Evolutionary conservation across 495 filamentous ascomycete species (phyloP), one percentile per base, ranked within the genome.

Genomic region (Articulospora tetracladia): DNA sequence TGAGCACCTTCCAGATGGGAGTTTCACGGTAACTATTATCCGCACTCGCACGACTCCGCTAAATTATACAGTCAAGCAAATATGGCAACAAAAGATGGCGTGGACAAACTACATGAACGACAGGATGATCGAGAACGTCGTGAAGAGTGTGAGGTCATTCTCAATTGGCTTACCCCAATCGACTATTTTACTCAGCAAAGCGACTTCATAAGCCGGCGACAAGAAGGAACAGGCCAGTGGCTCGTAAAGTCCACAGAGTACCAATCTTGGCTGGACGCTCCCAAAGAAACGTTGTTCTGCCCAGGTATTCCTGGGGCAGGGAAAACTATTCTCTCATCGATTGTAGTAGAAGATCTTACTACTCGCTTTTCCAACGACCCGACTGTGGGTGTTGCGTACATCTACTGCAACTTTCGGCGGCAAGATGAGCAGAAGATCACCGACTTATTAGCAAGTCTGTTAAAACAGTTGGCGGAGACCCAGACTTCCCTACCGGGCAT

Each of bases 381-480:
- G 1, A 54, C 57, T n/a, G 46, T 72, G 51, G 68, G 68, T 10
- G 53, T 81, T 41, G 72, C 72, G 3, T 77, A 70, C 51, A 8
- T 78, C 51, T 81, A 72, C 57, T 79, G 68, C 63, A 72, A 70
- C 49, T 79, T 69, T 55, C 64, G 69, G 26, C 52, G 58, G 13
- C 66, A 73, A 53, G 25, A 53, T 20, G 25, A 53, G 17, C 74
- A 78, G 63, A 74, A 57, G 7, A 48, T 60, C 1, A 22, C 46
- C 4, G 51, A 61, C 25, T 52, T 79, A 20, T 60, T 78, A 7
- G 63, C 60, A 30, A 71, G 65, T 41, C 39, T 81, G 8, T 32
- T 53, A 10, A 53, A 53, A 30, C 51, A 53, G 20, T 55, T 77
- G 19, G 62, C 70, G 23, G 62, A 70, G 36, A 55, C 44, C 11